Evolutionary conservation across 306 rosid species (phyloP), one percentile per base, ranked within the genome.

Genomic region (Quercus glauca): DNA sequence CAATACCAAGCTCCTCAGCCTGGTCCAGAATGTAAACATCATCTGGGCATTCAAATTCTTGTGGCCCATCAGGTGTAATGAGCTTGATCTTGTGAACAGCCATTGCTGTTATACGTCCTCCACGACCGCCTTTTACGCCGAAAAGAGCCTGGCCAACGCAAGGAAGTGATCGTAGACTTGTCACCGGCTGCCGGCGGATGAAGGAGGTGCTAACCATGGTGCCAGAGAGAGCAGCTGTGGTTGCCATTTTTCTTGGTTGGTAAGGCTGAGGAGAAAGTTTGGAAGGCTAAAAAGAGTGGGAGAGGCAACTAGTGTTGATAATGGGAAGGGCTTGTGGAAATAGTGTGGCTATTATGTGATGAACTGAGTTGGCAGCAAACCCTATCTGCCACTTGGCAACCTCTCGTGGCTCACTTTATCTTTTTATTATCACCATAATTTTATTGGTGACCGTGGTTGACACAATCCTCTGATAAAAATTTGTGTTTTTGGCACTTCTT

Each of bases 331-430:
- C 79, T 63, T 57, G 87, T 82, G 87, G 83, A 77, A 25, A 65
- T 69, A 71, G 79, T 43, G 87, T 75, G 87, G 81, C 67, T 75
- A 8, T 29, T 69, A 49, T 59, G 68, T 56, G n/a, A 15, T 9
- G 21, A 65, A 51, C 51, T 71, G 71, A 80, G 45, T 69, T 68
- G 51, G 53, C 82, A 74, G 64, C 43, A 55, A 28, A 81, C 71
- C 83, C 85, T 84, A 88, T 90, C 97, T 86, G 75, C 88, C 91
- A 89, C 86, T 87, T 90, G 91, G 77, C 92, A 5, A 3, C 14
- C 4, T 72, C 3, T 59, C 43, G 55, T 74, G 79, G 74, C 57
- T 28, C 63, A 63, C 45, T 74, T 61, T 85, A 85, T 91, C 91
- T 88, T 73, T 80, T 37, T 68, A 0, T 82, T 55, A 75, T 86